Evolutionary conservation across 495 filamentous ascomycete species (phyloP).

Genomic region (Neurospora discreta): DNA sequence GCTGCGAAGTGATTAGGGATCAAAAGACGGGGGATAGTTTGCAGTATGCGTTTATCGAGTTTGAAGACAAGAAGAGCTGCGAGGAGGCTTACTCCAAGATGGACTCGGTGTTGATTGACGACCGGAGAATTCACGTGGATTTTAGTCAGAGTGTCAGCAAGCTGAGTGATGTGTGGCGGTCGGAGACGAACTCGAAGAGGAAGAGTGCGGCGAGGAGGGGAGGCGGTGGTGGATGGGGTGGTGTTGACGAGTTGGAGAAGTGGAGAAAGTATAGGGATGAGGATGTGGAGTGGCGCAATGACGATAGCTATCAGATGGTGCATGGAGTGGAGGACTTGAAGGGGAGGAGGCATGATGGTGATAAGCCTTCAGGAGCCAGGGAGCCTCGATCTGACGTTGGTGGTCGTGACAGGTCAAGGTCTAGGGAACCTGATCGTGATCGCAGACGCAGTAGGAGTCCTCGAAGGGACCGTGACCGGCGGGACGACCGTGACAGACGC

Average conservation of each 20-base stretch:
- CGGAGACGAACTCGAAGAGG: conserved; percentile 75
- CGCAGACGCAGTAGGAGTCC: conserved; percentile 2
- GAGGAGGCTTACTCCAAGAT: conserved; percentile 98
- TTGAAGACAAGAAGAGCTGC: conserved; percentile 81
- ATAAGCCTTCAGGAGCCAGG: conserved; percentile 6
- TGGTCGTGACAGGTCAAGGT: conserved; percentile 4
- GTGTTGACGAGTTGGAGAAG: conserved; percentile 75
- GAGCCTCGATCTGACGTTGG: not conserved
- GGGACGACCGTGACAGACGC: not conserved
- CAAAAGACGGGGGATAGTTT: conserved; percentile 88
- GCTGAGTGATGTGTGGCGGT: conserved; percentile 83
- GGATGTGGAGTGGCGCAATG: conserved; percentile 34
- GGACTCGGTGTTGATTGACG: conserved; percentile 92
- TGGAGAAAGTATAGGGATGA: conserved; percentile 78
- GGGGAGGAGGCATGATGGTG: conserved; percentile 30
- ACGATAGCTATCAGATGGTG: conserved; percentile 62
- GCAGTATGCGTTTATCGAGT: conserved; percentile 97
- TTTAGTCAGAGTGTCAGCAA: conserved; percentile 95
- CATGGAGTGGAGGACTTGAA: conserved; percentile 64
- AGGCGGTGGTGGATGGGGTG: conserved; percentile 76
- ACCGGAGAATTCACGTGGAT: conserved; percentile 95
- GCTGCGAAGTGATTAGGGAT: conserved; percentile 93
- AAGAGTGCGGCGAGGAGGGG: conserved; percentile 39
- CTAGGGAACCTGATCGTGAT: conserved; percentile 8
- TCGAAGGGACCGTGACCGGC: conserved; percentile 4